These are phyloP conservation scores for Alliaria petiolata DNA, from an alignment of 345 rosid species.

Conservation along the genomic window DNA sequence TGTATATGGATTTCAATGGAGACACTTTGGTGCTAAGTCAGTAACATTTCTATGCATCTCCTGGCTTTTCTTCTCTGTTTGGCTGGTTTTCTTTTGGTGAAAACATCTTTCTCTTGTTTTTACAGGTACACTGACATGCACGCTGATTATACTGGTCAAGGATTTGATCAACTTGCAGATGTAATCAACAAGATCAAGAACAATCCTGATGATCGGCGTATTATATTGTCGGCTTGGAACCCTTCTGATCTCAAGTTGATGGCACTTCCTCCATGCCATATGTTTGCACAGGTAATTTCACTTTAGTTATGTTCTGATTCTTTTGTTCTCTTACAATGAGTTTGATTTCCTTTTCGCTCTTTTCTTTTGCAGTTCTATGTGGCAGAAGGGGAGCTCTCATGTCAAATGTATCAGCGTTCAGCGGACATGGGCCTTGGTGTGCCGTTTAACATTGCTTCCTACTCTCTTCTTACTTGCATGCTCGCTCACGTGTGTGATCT, in stretches of 20 bases:
- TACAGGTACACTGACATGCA: conserved; percentile 84
- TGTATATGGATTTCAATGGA: conserved; percentile 97
- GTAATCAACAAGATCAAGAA: conserved; percentile 83
- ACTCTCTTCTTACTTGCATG: conserved; percentile 79
- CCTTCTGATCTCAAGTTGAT: conserved; percentile 87
- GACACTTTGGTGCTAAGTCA: conserved; percentile 94
- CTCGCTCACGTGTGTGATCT: conserved; percentile 91
- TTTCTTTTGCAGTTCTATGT: conserved; percentile 50
- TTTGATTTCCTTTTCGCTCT: neutral
- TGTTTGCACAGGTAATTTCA: conserved; percentile 62
- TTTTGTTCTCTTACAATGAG: neutral
- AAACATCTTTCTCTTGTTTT: neutral
- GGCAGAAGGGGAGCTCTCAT: conserved; percentile 82
- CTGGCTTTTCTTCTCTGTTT: neutral
- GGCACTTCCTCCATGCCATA: conserved; percentile 98
- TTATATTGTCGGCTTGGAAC: conserved; percentile 91
- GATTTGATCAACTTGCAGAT: conserved; percentile 85
- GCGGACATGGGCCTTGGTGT: conserved; percentile 98
- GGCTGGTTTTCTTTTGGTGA: neutral
- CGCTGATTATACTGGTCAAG: conserved; percentile 87
- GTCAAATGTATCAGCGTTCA: conserved; percentile 97
- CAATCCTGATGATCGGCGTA: conserved; percentile 81
- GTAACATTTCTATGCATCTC: conserved; percentile 11
- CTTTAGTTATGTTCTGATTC: neutral
- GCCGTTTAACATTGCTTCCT: conserved; percentile 90